These are phyloP conservation scores for Sutorius eximius DNA, from an alignment of 1,284 basidiomycete species.

Conservation along the genomic window DNA sequence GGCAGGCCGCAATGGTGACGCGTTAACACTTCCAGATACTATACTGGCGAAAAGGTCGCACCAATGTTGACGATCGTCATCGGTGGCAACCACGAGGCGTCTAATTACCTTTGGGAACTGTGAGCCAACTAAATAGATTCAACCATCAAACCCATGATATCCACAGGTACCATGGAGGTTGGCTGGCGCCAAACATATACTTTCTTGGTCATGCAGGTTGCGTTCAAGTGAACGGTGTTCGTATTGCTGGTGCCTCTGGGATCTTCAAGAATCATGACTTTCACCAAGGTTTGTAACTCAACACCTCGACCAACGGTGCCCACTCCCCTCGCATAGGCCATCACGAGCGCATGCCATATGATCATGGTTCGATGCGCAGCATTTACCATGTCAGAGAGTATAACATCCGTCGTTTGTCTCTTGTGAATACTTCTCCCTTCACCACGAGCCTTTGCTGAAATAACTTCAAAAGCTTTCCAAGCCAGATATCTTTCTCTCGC, in stretches of 20 bases:
- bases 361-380: slow-evolving; percentile 71
- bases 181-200: slow-evolving; percentile 97
- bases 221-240: slow-evolving; percentile 82
- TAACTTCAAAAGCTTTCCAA: slow-evolving; percentile 49
- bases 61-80: slow-evolving; percentile 93
- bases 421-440: slow-evolving; percentile 49
- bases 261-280: slow-evolving; percentile 91
- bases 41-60: slow-evolving; percentile 78
- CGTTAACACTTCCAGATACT: slow-evolving; percentile 59
- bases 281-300: slow-evolving; percentile 53
- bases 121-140: slow-evolving; percentile 44
- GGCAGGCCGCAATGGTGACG: slow-evolving; percentile 1
- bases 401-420: slow-evolving; percentile 77
- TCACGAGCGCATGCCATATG: slow-evolving; percentile 71
- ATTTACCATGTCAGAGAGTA: slow-evolving; percentile 93
- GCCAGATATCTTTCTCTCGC: slow-evolving; percentile 83
- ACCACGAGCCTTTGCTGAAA: slow-evolving; percentile 2
- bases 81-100: slow-evolving; percentile 98
- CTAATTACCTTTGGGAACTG: slow-evolving; percentile 97
- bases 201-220: slow-evolving; percentile 93
- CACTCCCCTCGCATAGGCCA: slow-evolving; percentile 50
- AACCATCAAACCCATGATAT: not conserved
- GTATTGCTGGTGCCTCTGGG: slow-evolving; percentile 89
- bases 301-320: not conserved
- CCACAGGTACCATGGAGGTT: slow-evolving; percentile 86